Percentiles rank a stretch among this genome's conserved stretches.
These are phyloP conservation scores for Candida wancherniae DNA, from an alignment of 805 yeast species.

Conservation along the genomic window DNA sequence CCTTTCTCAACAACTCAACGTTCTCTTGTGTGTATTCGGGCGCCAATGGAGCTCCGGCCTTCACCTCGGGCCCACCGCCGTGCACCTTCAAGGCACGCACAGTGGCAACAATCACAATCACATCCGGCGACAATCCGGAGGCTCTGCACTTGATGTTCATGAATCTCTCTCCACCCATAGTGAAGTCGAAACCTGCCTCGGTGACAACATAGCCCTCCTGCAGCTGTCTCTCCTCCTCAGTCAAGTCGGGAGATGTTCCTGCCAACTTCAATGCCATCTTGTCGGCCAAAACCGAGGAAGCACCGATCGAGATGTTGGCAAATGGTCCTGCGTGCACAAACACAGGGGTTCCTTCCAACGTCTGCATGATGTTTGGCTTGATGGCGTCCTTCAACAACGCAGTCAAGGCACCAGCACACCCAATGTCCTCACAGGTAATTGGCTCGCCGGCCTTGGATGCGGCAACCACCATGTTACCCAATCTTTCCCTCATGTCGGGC, in stretches of 20 bases:
- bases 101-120: constrained; percentile 77
- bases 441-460: constrained; percentile 65
- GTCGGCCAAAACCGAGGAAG: constrained; percentile 79
- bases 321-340: constrained; percentile 87
- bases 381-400: constrained; percentile 78
- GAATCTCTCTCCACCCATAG: constrained; percentile 90
- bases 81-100: constrained; percentile 80
- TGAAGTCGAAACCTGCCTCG: constrained; percentile 86
- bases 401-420: constrained; percentile 82
- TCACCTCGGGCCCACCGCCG: constrained; percentile 87
- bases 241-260: constrained; percentile 52
- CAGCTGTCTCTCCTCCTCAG: constrained; percentile 39
- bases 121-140: constrained; percentile 74
- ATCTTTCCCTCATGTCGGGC: constrained; percentile 66
- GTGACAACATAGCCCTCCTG: constrained; percentile 76
- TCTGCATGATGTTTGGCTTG: constrained; percentile 83
- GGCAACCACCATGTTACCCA: constrained; percentile 74
- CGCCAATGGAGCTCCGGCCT: constrained; percentile 78
- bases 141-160: constrained; percentile 78
- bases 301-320: constrained; percentile 84
- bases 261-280: constrained; percentile 75
- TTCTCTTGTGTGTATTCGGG: constrained; percentile 68
- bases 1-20: constrained; percentile 60
- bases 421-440: constrained; percentile 76
- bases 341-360: constrained; percentile 84